Evolutionary conservation across 768 basidiomycete genomes (phyloP).

Genomic region (Pulveroboletus sp.): DNA sequence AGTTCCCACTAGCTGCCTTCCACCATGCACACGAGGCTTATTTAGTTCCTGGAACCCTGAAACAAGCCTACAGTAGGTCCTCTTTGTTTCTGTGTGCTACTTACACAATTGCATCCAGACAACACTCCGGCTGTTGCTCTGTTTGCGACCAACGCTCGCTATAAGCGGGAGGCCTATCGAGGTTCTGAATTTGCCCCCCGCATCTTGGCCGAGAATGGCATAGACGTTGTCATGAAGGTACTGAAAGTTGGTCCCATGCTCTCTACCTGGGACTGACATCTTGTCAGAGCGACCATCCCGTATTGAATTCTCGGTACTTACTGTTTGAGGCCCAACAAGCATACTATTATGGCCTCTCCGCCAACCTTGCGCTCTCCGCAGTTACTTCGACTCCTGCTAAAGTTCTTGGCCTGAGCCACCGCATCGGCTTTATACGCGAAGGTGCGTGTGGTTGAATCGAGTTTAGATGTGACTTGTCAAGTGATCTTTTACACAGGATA

Average conservation of each 20-base stretch:
- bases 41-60: slow-evolving; percentile 79
- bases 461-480: not conserved
- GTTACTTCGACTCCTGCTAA: slow-evolving; percentile 71
- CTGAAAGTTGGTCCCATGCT: slow-evolving; percentile 25
- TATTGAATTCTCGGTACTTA: slow-evolving; percentile 51
- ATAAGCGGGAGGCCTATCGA: slow-evolving; percentile 59
- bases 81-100: not conserved
- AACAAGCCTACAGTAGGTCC: slow-evolving; percentile 51
- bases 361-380: slow-evolving; percentile 59
- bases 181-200: slow-evolving; percentile 62
- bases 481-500: slow-evolving; percentile 40
- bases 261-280: slow-evolving; percentile 4
- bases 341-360: slow-evolving; percentile 66
- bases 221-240: slow-evolving; percentile 60
- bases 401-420: slow-evolving; percentile 68
- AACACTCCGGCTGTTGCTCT: slow-evolving; percentile 69
- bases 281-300: slow-evolving; percentile 48
- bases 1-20: slow-evolving; percentile 76
- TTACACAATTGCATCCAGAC: slow-evolving; percentile 26
- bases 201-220: slow-evolving; percentile 52
- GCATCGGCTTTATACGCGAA: slow-evolving; percentile 58
- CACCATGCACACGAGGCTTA: slow-evolving; percentile 90
- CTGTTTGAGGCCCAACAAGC: slow-evolving; percentile 61
- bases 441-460: slow-evolving; percentile 30
- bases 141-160: slow-evolving; percentile 72